Evolutionary conservation across 1,284 basidiomycete species (phyloP).

Genomic region (Trichosporon sp.): DNA sequence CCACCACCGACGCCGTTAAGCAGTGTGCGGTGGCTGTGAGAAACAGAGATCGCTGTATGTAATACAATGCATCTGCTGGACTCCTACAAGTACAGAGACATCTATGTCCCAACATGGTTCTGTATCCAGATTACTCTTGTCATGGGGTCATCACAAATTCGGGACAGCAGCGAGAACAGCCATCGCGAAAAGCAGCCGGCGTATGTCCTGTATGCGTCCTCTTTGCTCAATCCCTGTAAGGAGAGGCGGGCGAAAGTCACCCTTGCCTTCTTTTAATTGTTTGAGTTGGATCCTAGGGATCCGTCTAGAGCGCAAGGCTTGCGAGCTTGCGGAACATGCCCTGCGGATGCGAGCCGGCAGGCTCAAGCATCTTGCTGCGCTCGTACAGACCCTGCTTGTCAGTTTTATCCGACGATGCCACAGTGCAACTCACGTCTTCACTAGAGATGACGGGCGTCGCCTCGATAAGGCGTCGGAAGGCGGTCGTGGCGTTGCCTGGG

Average conservation of each 20-base stretch:
- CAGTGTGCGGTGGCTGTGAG: not conserved
- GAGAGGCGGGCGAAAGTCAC: not conserved
- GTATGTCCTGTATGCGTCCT: no score
- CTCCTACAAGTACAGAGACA: conserved; percentile 5
- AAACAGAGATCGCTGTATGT: not conserved
- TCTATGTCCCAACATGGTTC: not conserved
- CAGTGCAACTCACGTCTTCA: conserved; percentile 48
- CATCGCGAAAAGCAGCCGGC: not conserved
- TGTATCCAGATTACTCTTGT: conserved; percentile 1
- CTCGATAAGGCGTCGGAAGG: conserved; percentile 42
- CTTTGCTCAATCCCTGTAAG: no score
- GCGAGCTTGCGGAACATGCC: conserved; percentile 34
- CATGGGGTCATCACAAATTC: not conserved
- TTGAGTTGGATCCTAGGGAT: not conserved
- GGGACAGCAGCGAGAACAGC: not conserved
- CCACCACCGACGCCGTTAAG: not conserved
- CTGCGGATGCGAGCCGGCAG: conserved; percentile 24
- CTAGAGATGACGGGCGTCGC: conserved; percentile 45
- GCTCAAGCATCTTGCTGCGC: conserved; percentile 39
- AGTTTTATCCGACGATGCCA: conserved; percentile 21
- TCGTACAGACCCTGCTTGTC: conserved; percentile 41
- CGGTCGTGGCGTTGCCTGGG: conserved; percentile 30
- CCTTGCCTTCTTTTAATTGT: not conserved
- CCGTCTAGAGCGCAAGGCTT: conserved; percentile 25
- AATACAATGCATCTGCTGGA: conserved; percentile 15